phyloP scores from a whole-genome alignment of 2,329 filamentous ascomycete genomes.

The Colletotrichum eleusines region DNA sequence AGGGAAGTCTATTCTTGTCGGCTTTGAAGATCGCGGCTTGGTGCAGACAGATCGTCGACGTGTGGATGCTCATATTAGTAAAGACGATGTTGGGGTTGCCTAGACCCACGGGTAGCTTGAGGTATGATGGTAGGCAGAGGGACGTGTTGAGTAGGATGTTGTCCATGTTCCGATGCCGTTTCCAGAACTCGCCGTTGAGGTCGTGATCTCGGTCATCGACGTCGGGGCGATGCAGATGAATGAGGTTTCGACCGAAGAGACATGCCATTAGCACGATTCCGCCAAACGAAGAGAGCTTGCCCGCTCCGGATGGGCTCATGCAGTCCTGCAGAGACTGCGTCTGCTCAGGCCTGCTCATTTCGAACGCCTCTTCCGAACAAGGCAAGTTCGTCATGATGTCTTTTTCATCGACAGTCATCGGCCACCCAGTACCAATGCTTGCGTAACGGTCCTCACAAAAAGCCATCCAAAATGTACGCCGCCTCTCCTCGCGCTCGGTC shows the following conservation, averaged over 20 bases:
- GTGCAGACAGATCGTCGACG: slow-evolving; percentile 96
- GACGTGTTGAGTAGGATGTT: slow-evolving; percentile 90
- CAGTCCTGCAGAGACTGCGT: slow-evolving; percentile 78
- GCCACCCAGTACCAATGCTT: slow-evolving; percentile 97
- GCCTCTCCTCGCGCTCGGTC: slow-evolving; percentile 92
- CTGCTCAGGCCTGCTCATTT: slow-evolving; percentile 80
- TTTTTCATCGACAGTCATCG: slow-evolving; percentile 91
- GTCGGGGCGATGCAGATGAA: slow-evolving; percentile 90
- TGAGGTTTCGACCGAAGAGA: slow-evolving; percentile 90
- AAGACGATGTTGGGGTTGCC: slow-evolving; percentile 89
- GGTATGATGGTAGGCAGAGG: slow-evolving; percentile 81
- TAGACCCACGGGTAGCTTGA: slow-evolving; percentile 83
- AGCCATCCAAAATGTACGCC: slow-evolving; percentile 94
- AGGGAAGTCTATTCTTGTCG: slow-evolving; percentile 85
- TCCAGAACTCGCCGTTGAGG: slow-evolving; percentile 95
- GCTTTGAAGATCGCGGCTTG: slow-evolving; percentile 98
- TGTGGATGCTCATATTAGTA: slow-evolving; percentile 96
- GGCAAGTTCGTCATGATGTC: slow-evolving; percentile 92
- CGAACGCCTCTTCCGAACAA: slow-evolving; percentile 84
- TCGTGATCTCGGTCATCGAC: slow-evolving; percentile 86
- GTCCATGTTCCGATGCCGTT: slow-evolving; percentile 88
- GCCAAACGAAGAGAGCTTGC: slow-evolving; percentile 81
- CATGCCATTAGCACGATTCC: slow-evolving; percentile 88
- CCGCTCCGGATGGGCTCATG: slow-evolving; percentile 77
- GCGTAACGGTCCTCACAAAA: slow-evolving; percentile 93